Base-by-base conservation (phyloP, 768 basidiomycete genomes). In the Tylopilus sp. region DNA sequence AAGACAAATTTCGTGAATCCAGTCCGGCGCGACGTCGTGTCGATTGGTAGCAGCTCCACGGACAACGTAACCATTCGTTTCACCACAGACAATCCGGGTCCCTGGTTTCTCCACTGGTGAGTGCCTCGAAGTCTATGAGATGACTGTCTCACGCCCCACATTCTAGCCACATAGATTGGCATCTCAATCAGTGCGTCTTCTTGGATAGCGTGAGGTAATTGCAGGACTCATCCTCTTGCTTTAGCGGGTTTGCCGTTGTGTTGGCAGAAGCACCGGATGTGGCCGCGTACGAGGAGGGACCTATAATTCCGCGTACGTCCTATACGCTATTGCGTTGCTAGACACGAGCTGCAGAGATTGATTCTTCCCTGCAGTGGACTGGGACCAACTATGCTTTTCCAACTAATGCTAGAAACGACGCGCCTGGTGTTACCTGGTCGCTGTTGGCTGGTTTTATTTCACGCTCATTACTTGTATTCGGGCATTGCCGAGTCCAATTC, bases 21-120 rank as follows among this genome's bases (percentile, higher is more conserved):
- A 2, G 61, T 70, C 31, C 52, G 58, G 41, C 65, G 74, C n/a
- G 74, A 75, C 22, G 58, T 59, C 6, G 62, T 68, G 19, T 64
- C 59, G 21, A 45, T 61, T 1, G 67, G 66, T 28, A 45, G n/a
- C 3, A 38, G 33, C 3, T 50, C 76, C 64, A 57, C 49, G 4
- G 66, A 79, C 70, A 67, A 77, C 60, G 79, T 80, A 19, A 77
- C 77, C 6, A 72, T 88, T 45, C 77, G 83, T 21, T n/a, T 25
- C 10, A 25, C 28, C 25, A 42, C 41, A 1, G 13, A 25, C 17
- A 42, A 26, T 42, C 14, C 25, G 14, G 25, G 41, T 6, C 41
- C 41, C 17, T 42, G 38, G 38, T 24, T 40, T 14, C 38, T 40
- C 13, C 38, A 40, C 38, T 40, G 38, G 38, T 24, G 5, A 40